phyloP scores from a whole-genome alignment of 441 rosid species.

The Syzygium syzygioides region DNA sequence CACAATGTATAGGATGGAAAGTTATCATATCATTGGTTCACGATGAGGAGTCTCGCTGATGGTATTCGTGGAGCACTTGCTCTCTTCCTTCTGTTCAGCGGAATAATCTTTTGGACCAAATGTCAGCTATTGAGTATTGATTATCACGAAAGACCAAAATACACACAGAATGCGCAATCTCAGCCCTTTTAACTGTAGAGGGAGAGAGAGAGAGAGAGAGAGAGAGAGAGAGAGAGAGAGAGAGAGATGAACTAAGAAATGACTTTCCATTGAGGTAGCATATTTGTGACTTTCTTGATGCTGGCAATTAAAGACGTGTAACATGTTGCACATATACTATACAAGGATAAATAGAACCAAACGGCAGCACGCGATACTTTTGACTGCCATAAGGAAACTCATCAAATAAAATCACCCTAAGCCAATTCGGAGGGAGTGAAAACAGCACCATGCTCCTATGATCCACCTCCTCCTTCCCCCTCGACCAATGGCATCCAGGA shows the following conservation, averaged over 20 bases:
- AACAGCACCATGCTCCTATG: not conserved
- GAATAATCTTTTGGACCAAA: not conserved
- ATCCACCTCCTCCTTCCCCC: not conserved
- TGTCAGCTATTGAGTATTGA: not conserved
- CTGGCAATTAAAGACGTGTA: not conserved
- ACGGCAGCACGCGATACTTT: not conserved
- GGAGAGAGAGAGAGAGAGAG: not conserved
- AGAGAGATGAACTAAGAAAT: not conserved
- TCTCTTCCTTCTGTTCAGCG: not conserved
- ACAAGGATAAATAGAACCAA: not conserved
- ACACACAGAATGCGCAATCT: not conserved
- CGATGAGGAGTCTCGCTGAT: not conserved
- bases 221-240: not conserved
- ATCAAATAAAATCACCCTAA: not conserved
- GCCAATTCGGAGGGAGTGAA: not conserved
- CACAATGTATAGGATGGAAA: not conserved
- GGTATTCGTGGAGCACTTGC: not conserved
- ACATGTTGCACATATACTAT: not conserved
- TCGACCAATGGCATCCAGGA: not conserved
- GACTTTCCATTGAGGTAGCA: not conserved
- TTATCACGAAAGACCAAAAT: not conserved
- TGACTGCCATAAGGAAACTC: not conserved
- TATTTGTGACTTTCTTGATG: not conserved
- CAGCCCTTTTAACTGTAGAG: not conserved
- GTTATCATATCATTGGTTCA: not conserved